Percentiles rank a stretch among this genome's conserved stretches.
Conservation (phyloP, 805 yeast species). For the Candida ponderosae region DNA sequence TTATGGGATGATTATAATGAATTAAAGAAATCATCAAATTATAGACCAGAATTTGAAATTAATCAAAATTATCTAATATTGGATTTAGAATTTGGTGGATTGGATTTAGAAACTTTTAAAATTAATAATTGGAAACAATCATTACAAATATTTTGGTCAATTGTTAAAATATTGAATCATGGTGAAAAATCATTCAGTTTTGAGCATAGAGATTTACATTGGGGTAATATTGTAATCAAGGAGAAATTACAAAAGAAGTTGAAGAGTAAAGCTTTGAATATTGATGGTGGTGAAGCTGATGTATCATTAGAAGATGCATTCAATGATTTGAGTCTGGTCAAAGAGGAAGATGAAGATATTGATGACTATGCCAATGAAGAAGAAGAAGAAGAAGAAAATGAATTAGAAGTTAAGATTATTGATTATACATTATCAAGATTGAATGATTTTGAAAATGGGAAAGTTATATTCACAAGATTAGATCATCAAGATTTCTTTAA, state of each 20-base stretch:
- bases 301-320: constrained; percentile 12
- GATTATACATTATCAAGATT: constrained; percentile 54
- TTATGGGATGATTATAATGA: constrained; percentile 35
- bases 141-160: constrained; percentile 42
- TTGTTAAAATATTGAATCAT: constrained; percentile 37
- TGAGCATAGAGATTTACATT: constrained; percentile 67
- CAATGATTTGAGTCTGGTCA: constrained; percentile 13
- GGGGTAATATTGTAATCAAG: constrained; percentile 53
- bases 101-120: constrained; percentile 35
- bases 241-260: constrained; percentile 8
- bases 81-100: constrained; percentile 32
- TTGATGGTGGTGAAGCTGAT: constrained; percentile 1
- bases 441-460: constrained; percentile 16
- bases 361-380: constrained; percentile 1
- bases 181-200: constrained; percentile 48
- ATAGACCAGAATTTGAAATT: constrained; percentile 30
- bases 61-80: constrained; percentile 25
- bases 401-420: constrained; percentile 37
- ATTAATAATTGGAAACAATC: constrained; percentile 32
- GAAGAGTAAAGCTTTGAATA: constrained; percentile 2
- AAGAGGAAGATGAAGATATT: constrained; percentile 6
- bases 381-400: too few relatives aligned
- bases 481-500: constrained; percentile 57
- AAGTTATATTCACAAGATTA: constrained; percentile 41
- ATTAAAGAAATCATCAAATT: constrained; percentile 22